phyloP scores from a whole-genome alignment of 257 asterid genomes.

The Echium plantagineum region DNA sequence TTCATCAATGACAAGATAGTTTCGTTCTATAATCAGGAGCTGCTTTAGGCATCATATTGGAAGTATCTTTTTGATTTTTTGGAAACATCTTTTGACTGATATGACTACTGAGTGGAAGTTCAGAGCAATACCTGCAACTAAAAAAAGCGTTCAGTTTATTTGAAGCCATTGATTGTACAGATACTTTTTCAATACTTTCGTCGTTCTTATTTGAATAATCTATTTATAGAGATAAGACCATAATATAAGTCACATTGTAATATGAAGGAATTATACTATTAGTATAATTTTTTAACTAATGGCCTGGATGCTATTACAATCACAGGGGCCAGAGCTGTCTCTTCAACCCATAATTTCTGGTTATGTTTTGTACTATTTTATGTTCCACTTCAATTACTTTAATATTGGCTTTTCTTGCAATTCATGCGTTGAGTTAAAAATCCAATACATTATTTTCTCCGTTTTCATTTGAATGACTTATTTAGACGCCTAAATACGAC shows the following conservation, averaged over 20 bases:
- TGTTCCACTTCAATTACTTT: not conserved
- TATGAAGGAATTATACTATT: too few species aligned
- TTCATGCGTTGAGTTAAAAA: too few species aligned
- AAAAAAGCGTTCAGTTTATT: not conserved
- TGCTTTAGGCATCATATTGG: constrained; percentile 1
- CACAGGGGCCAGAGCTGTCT: not conserved
- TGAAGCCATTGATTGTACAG: not conserved
- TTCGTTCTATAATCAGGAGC: not conserved
- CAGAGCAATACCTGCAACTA: not conserved
- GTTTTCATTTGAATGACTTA: too few species aligned
- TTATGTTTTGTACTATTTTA: not conserved
- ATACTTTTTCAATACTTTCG: not conserved
- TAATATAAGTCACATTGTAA: too few species aligned
- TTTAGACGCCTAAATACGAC: too few species aligned
- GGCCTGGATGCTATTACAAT: too few species aligned
- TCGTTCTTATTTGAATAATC: not conserved
- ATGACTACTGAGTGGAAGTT: not conserved
- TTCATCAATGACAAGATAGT: not conserved
- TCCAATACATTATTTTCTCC: not conserved
- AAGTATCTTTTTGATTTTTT: not conserved
- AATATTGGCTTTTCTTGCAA: too few species aligned
- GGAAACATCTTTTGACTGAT: constrained; percentile 5
- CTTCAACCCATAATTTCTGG: not conserved
- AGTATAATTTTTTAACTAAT: too few species aligned
- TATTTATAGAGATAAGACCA: not conserved